phyloP scores from a whole-genome alignment of 495 filamentous ascomycete genomes.

The Stereocaulon alpinum region DNA sequence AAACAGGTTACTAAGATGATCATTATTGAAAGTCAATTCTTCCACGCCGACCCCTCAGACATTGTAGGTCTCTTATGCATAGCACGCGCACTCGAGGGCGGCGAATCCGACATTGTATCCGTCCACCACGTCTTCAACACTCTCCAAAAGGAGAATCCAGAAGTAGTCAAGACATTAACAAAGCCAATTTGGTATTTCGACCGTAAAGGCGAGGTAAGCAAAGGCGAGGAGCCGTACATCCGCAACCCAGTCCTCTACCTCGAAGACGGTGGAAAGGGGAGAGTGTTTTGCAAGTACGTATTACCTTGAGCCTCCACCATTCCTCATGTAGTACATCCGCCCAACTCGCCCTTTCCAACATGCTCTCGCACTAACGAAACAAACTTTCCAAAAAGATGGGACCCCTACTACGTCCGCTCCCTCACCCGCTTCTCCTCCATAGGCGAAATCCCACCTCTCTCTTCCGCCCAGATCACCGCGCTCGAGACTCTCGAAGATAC shows the following conservation, averaged over 20 bases:
- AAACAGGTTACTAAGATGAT: not conserved
- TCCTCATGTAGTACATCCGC: too few relatives aligned
- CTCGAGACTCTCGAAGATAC: constrained; percentile 55
- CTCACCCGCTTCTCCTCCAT: constrained; percentile 53
- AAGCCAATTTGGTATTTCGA: constrained; percentile 88
- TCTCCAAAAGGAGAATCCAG: constrained; percentile 63
- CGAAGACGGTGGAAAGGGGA: constrained; percentile 32
- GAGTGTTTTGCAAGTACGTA: constrained; percentile 48
- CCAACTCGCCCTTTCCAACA: too few relatives aligned
- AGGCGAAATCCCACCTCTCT: constrained; percentile 58
- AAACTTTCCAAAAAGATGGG: constrained; percentile 48
- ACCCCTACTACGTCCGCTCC: constrained; percentile 67
- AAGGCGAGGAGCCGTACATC: constrained; percentile 68
- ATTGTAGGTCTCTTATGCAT: constrained; percentile 82
- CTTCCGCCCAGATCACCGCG: constrained; percentile 52
- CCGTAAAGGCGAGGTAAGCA: constrained; percentile 73
- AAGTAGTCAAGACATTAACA: constrained; percentile 64
- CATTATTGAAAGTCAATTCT: constrained; percentile 44
- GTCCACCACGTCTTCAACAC: constrained; percentile 76
- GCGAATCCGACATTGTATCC: constrained; percentile 74
- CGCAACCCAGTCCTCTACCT: constrained; percentile 64
- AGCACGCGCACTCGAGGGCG: constrained; percentile 65
- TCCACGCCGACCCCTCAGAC: constrained; percentile 75
- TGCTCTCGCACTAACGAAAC: too few relatives aligned
- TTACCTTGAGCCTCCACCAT: too few relatives aligned